Base-by-base conservation (phyloP, 2,329 filamentous ascomycete genomes). In the Botrytis cinerea region DNA sequence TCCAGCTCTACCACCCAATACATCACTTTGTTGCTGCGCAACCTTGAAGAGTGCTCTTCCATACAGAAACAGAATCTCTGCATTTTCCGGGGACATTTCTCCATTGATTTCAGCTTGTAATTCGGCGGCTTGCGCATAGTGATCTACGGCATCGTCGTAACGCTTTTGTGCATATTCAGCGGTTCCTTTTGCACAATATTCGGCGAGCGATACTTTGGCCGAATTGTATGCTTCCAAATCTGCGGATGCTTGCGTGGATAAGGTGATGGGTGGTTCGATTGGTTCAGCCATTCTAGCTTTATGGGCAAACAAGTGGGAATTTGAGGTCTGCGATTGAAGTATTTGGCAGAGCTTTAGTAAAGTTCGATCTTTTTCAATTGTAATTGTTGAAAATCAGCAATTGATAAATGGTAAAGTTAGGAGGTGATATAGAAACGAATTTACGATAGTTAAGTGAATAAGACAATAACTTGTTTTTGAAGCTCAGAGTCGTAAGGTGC, bases 21-120 rank as follows among this genome's bases (percentile, higher is more conserved):
- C 95, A 80, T 98, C 95, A 81, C 94, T 98, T 83, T 97, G 97
- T 82, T 90, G 91, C 82, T 98, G 93, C 45, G 95, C 96, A 74
- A 98, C 92, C 82, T 95, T 95, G 87, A 97, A 98, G 32, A 99
- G 85, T 73, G 94, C 94, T 81, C 95, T 93, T 22, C 96, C 96
- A 83, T 99, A 99, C 76, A 94, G 89, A 83, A 97, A 99, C 32
- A 98, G 89, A 64, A 99, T 89, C 81, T 98, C 95, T 69, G 95
- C 95, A 79, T 99, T 99, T 73, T 94, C 91, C 6, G 93, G 90
- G 25, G 90, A 90, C 87, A 97, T 93, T 83, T 98, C 96, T 82
- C 95, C 96, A 82, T 98, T 96, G 82, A 98, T 86, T 82, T 93
- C 90, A 73, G 93, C 93, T 84, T 99, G 96, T 75, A 98, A 88